Evolutionary conservation across 371 early-diverging fungal genomes (phyloP), one percentile per base, ranked within the genome.

Genomic region (Saksenaea oblongispora): DNA sequence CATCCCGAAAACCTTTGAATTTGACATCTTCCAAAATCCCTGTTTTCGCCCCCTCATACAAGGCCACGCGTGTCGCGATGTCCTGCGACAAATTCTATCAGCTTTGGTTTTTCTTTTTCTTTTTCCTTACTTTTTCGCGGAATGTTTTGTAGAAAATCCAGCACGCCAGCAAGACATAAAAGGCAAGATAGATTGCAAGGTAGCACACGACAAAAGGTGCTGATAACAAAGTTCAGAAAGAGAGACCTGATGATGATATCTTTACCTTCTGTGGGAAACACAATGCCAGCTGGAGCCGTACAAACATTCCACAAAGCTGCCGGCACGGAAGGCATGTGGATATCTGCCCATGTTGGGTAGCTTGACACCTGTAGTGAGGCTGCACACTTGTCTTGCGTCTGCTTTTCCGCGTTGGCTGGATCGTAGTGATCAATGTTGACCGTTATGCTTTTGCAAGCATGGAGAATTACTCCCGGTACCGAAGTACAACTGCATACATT

Each of bases 1-100:
- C 80, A 34, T 66, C 54, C 27, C 70, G 66, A 66, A 76, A 90
- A 0, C 90, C 88, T 51, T 70, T 79, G 61, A 82, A 66, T 15
- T 36, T 17, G 7, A 47, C 37, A 44, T 53, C 18, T 14, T 35
- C 31, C 37, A 42, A 3, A 7, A 22, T 7, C 10, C 51, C 51
- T 11, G 51, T 18, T 11, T 47, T 17, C 22, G 17, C 24, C 10
- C 51, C 18, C 5, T 47, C 51, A 10, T 22, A 10, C 22, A 47
- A 22, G 3, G 51, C 51, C 22, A 22, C 11, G 1, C 10, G n/a
- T 22, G 51, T 9, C 22, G 22, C 10, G 0, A 47, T 22, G 17
- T 22, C 51, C 51, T 47, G 15, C 11, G 31, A 47, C 5, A 47
- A 44, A 10, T 47, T 11, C 18, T n/a, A 22, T 47, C 22, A 47